These are phyloP conservation scores for Lachnellula occidentalis DNA, from an alignment of 2,329 filamentous ascomycete species.

Conservation along the genomic window DNA sequence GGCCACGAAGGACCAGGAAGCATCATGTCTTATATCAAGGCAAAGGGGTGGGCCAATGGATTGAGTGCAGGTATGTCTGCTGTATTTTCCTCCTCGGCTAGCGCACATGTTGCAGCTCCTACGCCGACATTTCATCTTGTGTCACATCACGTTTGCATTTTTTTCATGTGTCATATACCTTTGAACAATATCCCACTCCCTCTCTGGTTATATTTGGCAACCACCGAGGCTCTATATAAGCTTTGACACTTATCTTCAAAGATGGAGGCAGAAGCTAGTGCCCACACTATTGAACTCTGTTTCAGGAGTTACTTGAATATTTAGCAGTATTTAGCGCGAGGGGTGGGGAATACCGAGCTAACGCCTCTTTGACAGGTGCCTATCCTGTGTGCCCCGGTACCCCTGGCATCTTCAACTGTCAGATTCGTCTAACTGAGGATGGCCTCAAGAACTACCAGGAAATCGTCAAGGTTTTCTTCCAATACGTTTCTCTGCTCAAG, in stretches of 20 bases:
- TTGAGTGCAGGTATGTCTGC: constrained; percentile 47
- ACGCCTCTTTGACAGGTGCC: constrained; percentile 37
- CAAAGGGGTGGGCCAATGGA: constrained; percentile 65
- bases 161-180: too few relatives aligned
- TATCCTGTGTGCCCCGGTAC: constrained; percentile 58
- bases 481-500: constrained; percentile 81
- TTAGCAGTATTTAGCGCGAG: too few relatives aligned
- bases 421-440: constrained; percentile 61
- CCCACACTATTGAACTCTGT: too few relatives aligned
- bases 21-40: constrained; percentile 66
- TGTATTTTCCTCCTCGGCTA: background rate
- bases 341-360: background rate
- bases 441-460: constrained; percentile 53
- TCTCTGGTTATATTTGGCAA: background rate
- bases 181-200: too few relatives aligned
- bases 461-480: constrained; percentile 62
- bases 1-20: constrained; percentile 72
- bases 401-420: constrained; percentile 60
- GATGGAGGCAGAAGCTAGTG: too few relatives aligned
- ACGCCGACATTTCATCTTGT: background rate
- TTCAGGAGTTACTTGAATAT: too few relatives aligned
- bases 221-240: background rate
- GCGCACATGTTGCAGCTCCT: background rate
- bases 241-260: background rate
- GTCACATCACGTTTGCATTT: too few relatives aligned